Conservation (phyloP, 1,284 basidiomycete genomes). For the Leccinum angustisporum region DNA sequence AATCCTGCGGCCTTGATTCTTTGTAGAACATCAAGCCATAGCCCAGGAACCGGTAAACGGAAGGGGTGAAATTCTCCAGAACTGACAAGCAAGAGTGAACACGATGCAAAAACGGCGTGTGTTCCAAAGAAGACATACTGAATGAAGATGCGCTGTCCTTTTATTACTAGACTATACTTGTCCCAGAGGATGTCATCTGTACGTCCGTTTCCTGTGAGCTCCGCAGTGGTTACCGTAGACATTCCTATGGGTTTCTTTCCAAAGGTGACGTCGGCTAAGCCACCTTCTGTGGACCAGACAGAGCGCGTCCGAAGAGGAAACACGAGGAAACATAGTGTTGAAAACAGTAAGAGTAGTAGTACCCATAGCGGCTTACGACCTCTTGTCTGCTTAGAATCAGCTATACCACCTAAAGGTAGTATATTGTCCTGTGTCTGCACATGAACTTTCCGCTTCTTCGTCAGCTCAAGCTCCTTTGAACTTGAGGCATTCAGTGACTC, state of each 20-base stretch:
- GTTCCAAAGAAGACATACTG: constrained; percentile 24
- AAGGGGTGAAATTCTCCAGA: constrained; percentile 84
- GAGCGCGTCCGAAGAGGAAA: constrained; percentile 11
- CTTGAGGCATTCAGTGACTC: neutral
- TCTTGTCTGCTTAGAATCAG: constrained; percentile 7
- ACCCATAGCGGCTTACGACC: constrained; percentile 15
- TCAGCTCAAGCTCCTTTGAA: neutral
- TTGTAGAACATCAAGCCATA: constrained; percentile 83
- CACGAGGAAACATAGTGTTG: constrained; percentile 21
- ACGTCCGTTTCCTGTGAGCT: constrained; percentile 32
- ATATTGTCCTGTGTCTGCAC: neutral
- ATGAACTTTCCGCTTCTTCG: neutral
- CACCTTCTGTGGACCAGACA: neutral
- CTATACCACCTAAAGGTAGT: constrained; percentile 1
- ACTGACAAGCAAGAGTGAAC: constrained; percentile 27
- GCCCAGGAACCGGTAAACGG: constrained; percentile 72
- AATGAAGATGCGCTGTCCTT: constrained; percentile 35
- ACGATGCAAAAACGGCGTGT: neutral
- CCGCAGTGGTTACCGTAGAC: neutral
- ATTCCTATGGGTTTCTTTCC: neutral
- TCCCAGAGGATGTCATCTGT: constrained; percentile 35
- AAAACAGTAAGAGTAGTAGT: constrained; percentile 17
- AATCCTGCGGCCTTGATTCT: constrained; percentile 82
- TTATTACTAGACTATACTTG: constrained; percentile 32
- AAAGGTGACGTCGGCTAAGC: neutral